Percentiles rank a stretch among this genome's conserved stretches.
Evolutionary conservation across 1,139 yeast species (phyloP).

Genomic region (Diutina neorugosa): DNA sequence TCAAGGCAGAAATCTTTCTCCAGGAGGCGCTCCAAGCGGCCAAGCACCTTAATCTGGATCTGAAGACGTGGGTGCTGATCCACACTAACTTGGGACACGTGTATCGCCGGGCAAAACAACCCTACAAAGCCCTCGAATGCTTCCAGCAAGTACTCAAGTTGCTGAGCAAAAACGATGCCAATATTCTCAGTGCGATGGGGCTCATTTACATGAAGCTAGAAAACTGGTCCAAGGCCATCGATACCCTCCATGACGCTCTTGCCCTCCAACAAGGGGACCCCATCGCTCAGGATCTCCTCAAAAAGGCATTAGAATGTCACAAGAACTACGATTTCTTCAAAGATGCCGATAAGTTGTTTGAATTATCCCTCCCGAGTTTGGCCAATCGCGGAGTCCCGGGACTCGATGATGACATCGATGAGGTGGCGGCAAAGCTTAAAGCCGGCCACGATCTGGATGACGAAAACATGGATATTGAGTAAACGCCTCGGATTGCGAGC

Average conservation of each 20-base stretch:
- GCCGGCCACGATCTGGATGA: background rate
- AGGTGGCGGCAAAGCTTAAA: background rate
- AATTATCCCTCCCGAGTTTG: background rate
- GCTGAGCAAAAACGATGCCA: constrained; percentile 57
- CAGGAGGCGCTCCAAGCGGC: constrained; percentile 66
- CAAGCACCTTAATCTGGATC: constrained; percentile 58
- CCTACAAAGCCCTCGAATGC: constrained; percentile 56
- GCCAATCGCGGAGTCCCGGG: background rate
- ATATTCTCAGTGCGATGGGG: constrained; percentile 75
- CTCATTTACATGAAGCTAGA: constrained; percentile 66
- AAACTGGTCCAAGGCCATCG: constrained; percentile 54
- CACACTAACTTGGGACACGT: constrained; percentile 90
- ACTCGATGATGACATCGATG: background rate
- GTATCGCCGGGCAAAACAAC: constrained; percentile 54
- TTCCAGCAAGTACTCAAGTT: constrained; percentile 66
- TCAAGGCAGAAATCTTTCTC: constrained; percentile 60
- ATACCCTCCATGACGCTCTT: constrained; percentile 67
- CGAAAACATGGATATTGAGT: constrained; percentile 2
- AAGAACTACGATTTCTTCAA: constrained; percentile 11
- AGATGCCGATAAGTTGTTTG: background rate
- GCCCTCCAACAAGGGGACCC: constrained; percentile 75
- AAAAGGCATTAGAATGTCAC: constrained; percentile 69
- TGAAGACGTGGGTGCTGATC: constrained; percentile 77
- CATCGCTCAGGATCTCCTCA: constrained; percentile 69
- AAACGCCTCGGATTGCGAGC: background rate